These are phyloP conservation scores for Gossypium raimondii DNA, from an alignment of 345 rosid species.

Conservation along the genomic window DNA sequence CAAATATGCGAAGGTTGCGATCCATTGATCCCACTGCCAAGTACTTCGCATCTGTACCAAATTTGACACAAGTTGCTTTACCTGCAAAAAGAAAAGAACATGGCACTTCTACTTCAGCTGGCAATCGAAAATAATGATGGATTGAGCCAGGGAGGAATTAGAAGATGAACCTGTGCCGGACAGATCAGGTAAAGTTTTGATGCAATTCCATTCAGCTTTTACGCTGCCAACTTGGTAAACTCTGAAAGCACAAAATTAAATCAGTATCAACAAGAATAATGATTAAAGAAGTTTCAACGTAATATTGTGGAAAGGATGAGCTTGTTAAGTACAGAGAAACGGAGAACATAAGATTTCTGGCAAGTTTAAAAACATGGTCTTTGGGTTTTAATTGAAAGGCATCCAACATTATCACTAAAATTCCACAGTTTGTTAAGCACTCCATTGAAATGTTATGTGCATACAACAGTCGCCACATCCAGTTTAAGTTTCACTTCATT, in stretches of 20 bases:
- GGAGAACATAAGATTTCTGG: not conserved
- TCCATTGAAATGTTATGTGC: not conserved
- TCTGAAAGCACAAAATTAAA: constrained; percentile 36
- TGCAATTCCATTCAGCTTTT: constrained; percentile 86
- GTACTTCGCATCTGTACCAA: constrained; percentile 77
- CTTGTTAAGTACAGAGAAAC: not conserved
- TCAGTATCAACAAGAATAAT: not conserved
- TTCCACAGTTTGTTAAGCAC: not conserved
- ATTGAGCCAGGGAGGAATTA: not conserved
- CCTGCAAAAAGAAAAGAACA: constrained; percentile 38
- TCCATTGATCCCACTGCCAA: constrained; percentile 94
- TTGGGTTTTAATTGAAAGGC: not conserved
- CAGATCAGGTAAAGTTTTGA: constrained; percentile 87
- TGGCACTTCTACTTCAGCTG: not conserved
- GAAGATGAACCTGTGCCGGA: constrained; percentile 75
- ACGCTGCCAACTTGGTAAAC: constrained; percentile 88
- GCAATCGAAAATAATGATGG: not conserved
- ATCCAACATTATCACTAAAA: not conserved
- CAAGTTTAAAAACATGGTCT: not conserved
- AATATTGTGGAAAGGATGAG: not conserved
- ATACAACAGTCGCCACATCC: not conserved
- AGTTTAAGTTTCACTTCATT: not conserved
- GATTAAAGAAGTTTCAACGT: not conserved
- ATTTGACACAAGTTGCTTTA: constrained; percentile 63
- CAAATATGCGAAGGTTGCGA: constrained; percentile 78